Percentiles rank a stretch among this genome's conserved stretches.
Conservation (phyloP, 2,329 filamentous ascomycete species). For the Trematosphaeria pertusa region DNA sequence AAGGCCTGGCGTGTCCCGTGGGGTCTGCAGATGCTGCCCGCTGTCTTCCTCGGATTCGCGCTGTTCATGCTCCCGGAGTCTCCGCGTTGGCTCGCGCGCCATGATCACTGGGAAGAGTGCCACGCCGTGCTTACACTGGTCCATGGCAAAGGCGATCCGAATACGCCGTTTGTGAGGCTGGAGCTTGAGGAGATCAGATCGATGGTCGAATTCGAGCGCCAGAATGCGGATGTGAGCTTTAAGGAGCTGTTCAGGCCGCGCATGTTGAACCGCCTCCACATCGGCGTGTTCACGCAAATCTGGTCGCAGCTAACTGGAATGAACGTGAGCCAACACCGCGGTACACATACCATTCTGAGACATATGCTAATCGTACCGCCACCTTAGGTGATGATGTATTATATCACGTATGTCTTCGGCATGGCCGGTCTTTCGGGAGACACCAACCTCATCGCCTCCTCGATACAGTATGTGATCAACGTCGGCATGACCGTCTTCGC, state of each 20-base stretch:
- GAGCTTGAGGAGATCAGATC: constrained; percentile 78
- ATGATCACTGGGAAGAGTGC: constrained; percentile 55
- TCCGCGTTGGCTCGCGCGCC: constrained; percentile 55
- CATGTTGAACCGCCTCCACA: constrained; percentile 77
- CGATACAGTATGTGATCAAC: constrained; percentile 80
- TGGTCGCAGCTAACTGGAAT: constrained; percentile 79
- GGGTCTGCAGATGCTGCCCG: constrained; percentile 48
- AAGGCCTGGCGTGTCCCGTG: constrained; percentile 48
- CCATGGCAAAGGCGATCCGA: constrained; percentile 64
- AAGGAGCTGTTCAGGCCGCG: constrained; percentile 73
- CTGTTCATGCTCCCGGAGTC: constrained; percentile 59
- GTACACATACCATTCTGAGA: constrained; percentile 4
- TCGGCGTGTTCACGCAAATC: constrained; percentile 76
- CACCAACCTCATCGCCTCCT: constrained; percentile 68
- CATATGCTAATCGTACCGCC: background rate
- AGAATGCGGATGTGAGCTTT: constrained; percentile 73
- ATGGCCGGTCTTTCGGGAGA: constrained; percentile 72
- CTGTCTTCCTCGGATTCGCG: constrained; percentile 51
- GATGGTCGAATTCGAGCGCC: constrained; percentile 75
- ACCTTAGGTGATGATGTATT: constrained; percentile 5
- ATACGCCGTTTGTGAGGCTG: constrained; percentile 68
- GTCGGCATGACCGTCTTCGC: constrained; percentile 80
- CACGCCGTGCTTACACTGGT: constrained; percentile 51
- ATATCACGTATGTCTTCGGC: constrained; percentile 67
- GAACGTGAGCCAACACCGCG: constrained; percentile 70